Conservation (phyloP, 768 basidiomycete species). For the Hirschioporus abietinus region DNA sequence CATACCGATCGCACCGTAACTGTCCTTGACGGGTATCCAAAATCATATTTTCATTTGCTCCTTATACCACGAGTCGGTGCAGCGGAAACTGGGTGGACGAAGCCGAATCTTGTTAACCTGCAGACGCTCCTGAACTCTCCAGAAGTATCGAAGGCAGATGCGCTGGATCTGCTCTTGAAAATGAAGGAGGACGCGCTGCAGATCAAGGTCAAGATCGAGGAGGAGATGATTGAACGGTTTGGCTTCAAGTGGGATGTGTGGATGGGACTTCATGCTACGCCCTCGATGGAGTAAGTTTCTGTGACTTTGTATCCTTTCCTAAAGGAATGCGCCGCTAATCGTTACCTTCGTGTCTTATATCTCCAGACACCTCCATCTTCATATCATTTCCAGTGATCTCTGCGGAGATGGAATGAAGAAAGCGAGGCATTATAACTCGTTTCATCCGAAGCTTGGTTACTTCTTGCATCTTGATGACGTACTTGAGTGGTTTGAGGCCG, state of each 20-base stretch:
- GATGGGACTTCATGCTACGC: conserved; percentile 80
- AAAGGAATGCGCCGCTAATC: conserved; percentile 7
- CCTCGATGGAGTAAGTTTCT: conserved; percentile 75
- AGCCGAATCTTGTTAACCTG: conserved; percentile 48
- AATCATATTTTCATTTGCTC: conserved; percentile 85
- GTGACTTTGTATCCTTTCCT: background rate
- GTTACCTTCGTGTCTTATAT: background rate
- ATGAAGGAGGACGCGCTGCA: conserved; percentile 56
- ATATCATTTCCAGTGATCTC: conserved; percentile 79
- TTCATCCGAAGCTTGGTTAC: conserved; percentile 79
- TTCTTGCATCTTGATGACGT: conserved; percentile 79
- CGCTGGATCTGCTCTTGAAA: conserved; percentile 45
- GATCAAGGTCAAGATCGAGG: conserved; percentile 56
- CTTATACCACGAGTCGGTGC: conserved; percentile 58
- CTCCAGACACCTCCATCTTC: conserved; percentile 68
- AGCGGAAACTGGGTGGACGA: conserved; percentile 20
- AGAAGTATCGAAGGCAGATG: conserved; percentile 38
- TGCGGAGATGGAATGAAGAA: conserved; percentile 65
- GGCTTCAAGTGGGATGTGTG: conserved; percentile 75
- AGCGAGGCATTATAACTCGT: conserved; percentile 91
- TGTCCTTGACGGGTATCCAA: conserved; percentile 73
- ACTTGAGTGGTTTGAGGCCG: conserved; percentile 72
- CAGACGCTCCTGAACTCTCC: conserved; percentile 38
- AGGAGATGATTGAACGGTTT: conserved; percentile 73
- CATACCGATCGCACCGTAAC: conserved; percentile 52